These are phyloP conservation scores for Chlorokybus atmophyticus DNA, from an alignment of 139 green algal species.

Conservation along the genomic window DNA sequence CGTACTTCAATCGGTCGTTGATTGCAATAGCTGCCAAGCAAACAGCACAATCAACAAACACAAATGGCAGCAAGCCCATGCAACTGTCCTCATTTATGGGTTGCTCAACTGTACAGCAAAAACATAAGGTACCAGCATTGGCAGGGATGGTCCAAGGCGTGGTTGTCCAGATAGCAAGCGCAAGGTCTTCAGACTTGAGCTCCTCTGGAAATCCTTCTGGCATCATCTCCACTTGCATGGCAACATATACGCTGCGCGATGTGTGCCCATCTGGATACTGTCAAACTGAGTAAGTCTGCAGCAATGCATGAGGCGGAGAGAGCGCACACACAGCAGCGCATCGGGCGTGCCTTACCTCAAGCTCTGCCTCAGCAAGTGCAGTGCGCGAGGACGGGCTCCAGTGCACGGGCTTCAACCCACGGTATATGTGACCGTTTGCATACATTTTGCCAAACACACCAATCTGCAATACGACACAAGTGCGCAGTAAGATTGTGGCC, in stretches of 20 bases:
- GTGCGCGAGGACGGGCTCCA: slow-evolving; percentile 87
- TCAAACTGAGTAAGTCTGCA: too few relatives aligned
- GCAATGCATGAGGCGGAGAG: too few relatives aligned
- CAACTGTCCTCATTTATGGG: too few relatives aligned
- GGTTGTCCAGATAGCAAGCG: slow-evolving; percentile 94
- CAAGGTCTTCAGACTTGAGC: slow-evolving; percentile 8
- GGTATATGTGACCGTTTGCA: slow-evolving; percentile 86
- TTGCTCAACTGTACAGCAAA: too few relatives aligned
- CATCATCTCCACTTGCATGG: slow-evolving; percentile 35
- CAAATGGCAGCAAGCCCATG: too few relatives aligned
- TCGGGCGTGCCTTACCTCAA: slow-evolving; percentile 55
- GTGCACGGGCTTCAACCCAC: slow-evolving; percentile 89
- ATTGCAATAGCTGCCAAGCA: slow-evolving; percentile 68
- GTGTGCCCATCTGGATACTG: slow-evolving; percentile 90
- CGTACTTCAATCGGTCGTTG: slow-evolving; percentile 81
- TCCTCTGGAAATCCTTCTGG: slow-evolving; percentile 7
- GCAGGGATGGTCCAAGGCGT: slow-evolving; percentile 97
- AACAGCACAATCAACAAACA: too few relatives aligned
- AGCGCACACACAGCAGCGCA: too few relatives aligned
- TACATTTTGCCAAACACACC: slow-evolving; percentile 91
- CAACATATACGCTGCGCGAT: slow-evolving; percentile 73
- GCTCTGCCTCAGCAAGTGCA: slow-evolving; percentile 92
- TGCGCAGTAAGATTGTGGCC: too few relatives aligned
- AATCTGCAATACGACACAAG: slow-evolving; percentile 27
- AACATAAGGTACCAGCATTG: slow-evolving; percentile 63